Evolutionary conservation across 73 alveolate species (phyloP), one percentile per base, ranked within the genome.

Genomic region (Symbiodinium pilosum): DNA sequence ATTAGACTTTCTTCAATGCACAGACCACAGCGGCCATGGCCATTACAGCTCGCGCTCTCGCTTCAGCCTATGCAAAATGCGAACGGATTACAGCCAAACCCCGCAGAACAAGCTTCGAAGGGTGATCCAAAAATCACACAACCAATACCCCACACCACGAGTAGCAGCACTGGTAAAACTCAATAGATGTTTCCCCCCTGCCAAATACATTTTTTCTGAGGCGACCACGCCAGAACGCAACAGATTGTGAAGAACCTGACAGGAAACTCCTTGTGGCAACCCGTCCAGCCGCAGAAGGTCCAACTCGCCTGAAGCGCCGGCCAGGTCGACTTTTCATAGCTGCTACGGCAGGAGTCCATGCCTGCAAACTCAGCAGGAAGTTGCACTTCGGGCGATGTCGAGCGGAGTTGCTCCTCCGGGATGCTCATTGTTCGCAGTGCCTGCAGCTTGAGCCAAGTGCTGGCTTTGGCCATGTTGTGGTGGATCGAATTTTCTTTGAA

Each of bases 261-360:
- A 91, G 81, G 97, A 91, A 39, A 86, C 77, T 41, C 89, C 97
- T 32, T 91, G 97, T 9, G 47, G 83, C 42, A 91, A 47, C 4
- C 83, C 64, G 43, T 91, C 97, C 56, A 91, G 34, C 20, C 97
- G 97, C 3, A 91, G 97, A 32, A 91, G 56, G 81, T 91, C 97
- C 5, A 91, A 51, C 34, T 30, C 43, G 39, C 97, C 97, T 91
- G 86, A 36, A 32, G 4, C n/a, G n/a, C n/a, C n/a, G n/a, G 12
- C 84, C 34, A 3, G 30, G 16, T 2, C 32, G 16, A 4, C 36
- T 21, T 41, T 6, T 20, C 32, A 8, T 34, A 12, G 39, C 32
- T 14, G 51, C 39, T 34, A 14, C 39, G 18, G 28, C 39, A 39
- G n/a, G 38, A 11, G 39, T 26, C 38, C 43, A 2, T 12, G 88